These are phyloP conservation scores for Candida buenavistaensis DNA, from an alignment of 1,139 yeast species.

Conservation along the genomic window DNA sequence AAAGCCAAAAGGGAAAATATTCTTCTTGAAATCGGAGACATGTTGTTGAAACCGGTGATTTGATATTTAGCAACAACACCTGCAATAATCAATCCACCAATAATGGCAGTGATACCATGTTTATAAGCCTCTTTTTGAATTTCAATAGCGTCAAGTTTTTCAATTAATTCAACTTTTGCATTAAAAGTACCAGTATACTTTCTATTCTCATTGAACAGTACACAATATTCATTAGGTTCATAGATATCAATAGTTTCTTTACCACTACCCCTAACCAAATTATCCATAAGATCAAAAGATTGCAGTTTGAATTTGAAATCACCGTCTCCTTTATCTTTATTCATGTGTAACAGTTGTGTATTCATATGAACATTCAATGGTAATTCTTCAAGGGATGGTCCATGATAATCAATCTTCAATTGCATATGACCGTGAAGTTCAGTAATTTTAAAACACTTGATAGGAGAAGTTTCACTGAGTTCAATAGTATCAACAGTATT, in stretches of 20 bases:
- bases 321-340: constrained; percentile 3
- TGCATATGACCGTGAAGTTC: constrained; percentile 1
- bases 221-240: constrained; percentile 3
- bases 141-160: background rate
- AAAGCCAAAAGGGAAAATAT: background rate
- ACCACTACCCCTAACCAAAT: background rate
- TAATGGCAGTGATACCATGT: background rate
- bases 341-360: constrained; percentile 2
- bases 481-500: constrained; percentile 1
- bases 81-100: constrained; percentile 2
- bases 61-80: constrained; percentile 1
- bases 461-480: background rate
- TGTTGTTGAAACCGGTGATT: background rate
- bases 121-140: background rate
- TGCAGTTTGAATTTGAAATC: constrained; percentile 1
- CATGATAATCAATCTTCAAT: background rate
- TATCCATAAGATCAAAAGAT: background rate
- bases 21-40: background rate
- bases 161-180: background rate
- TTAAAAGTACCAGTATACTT: background rate
- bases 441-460: constrained; percentile 2
- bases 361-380: constrained; percentile 4
- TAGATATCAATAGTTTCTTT: constrained; percentile 1
- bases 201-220: constrained; percentile 3
- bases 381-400: background rate